Conservation (phyloP, 2,329 filamentous ascomycete species). For the Thelonectria blattea region DNA sequence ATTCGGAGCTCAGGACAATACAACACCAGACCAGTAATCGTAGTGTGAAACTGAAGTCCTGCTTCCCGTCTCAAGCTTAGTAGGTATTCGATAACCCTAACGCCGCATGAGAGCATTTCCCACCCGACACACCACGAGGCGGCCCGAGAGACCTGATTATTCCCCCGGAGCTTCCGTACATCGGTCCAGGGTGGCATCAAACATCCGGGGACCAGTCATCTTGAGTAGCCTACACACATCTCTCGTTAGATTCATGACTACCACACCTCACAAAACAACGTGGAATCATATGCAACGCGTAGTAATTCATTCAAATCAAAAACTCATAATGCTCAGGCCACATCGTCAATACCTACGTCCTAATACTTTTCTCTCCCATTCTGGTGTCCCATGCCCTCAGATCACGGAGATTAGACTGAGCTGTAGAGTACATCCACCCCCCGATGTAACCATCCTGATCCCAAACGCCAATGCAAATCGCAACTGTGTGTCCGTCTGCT, state of each 20-base stretch:
- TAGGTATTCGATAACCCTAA: neutral
- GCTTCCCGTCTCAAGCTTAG: neutral
- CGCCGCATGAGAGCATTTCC: neutral
- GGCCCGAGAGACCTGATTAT: no score
- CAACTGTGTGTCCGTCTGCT: slow-evolving; percentile 35
- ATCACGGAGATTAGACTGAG: slow-evolving; percentile 43
- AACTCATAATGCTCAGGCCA: slow-evolving; percentile 36
- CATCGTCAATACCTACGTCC: slow-evolving; percentile 36
- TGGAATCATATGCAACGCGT: slow-evolving; percentile 4
- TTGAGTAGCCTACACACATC: no score
- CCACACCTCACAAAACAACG: neutral
- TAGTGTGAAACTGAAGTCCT: no score
- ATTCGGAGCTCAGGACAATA: no score
- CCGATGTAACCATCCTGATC: slow-evolving; percentile 40
- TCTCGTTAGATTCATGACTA: no score
- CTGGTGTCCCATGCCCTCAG: slow-evolving; percentile 41
- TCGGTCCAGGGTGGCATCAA: no score
- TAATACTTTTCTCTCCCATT: slow-evolving; percentile 39
- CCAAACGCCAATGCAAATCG: slow-evolving; percentile 48
- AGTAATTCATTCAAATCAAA: slow-evolving; percentile 27
- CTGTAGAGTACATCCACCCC: slow-evolving; percentile 47
- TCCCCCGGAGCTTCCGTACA: neutral
- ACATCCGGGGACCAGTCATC: no score
- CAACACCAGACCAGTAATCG: no score
- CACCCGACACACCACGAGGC: no score